Base-by-base conservation (phyloP, 345 rosid species). In the Angophora floribunda region DNA sequence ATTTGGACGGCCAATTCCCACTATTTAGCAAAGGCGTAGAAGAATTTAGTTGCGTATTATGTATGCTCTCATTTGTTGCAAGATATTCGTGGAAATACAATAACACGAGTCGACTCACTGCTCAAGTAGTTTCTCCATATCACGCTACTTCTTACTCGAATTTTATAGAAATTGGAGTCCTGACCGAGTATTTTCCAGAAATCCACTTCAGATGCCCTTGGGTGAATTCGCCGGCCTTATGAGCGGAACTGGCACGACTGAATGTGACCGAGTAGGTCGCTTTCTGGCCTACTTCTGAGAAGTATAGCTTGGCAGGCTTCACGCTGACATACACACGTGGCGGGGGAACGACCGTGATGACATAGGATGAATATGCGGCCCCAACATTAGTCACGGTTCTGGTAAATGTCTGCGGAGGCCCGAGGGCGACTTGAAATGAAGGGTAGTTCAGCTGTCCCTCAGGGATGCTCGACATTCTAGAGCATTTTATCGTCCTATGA, bases 341-440 rank as follows among this genome's bases (percentile, higher is more conserved):
- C 5, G 95, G 95, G 95, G 94, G 87, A 86, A 61, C 85, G 53
- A 93, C 79, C 16, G 52, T 89, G 47, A 49, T 91, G 13, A 22
- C 49, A 21, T 55, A 92, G 8, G 88, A 16, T 32, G 93, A 91
- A 86, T 89, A 86, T 22, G 92, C 89, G 41, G 53, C 51, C 15
- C 95, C 95, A 52, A 92, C 94, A 85, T 94, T 93, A 84, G 93
- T 94, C 63, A 93, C 91, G 3, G 94, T 93, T 89, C 95, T 93
- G 45, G 89, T 91, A 85, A 90, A 92, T 49, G 91, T 89, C 89
- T 90, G 91, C 52, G 93, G 26, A 55, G 61, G 75, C 85, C 94
- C 95, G 6, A 92, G 91, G 55, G 90, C 87, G 16, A 91, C 86
- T n/a, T 95, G 92, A 89, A 95, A 94, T 26, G 94, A 91, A 13